Percentiles rank a stretch among this genome's conserved stretches.
Conservation (phyloP, 2,329 filamentous ascomycete species). For the Aureobasidium pullulans region DNA sequence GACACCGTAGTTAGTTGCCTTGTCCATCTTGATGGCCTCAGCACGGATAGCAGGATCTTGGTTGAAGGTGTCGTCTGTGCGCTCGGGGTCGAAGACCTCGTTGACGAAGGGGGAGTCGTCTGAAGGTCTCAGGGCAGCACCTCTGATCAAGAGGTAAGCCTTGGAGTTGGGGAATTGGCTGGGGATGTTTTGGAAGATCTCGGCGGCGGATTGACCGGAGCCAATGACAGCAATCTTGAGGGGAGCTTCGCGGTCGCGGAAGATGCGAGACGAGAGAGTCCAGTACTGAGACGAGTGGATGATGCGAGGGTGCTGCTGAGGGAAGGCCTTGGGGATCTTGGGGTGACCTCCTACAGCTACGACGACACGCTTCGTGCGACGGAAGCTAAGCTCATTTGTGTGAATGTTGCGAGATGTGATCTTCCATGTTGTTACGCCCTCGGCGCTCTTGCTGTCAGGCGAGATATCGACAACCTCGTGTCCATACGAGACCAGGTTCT, state of each 20-base stretch:
- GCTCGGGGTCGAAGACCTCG: conserved; percentile 88
- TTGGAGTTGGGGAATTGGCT: conserved; percentile 72
- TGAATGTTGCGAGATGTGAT: conserved; percentile 58
- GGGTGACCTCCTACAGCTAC: conserved; percentile 62
- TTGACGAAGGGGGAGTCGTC: conserved; percentile 98
- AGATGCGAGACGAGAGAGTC: conserved; percentile 52
- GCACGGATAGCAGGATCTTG: conserved; percentile 57
- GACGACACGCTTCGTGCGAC: conserved; percentile 60
- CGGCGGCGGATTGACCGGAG: conserved; percentile 84
- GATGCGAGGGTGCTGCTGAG: conserved; percentile 61
- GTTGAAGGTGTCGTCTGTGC: conserved; percentile 68
- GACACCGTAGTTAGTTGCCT: conserved; percentile 88
- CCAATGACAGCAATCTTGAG: conserved; percentile 81
- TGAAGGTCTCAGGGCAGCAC: conserved; percentile 76
- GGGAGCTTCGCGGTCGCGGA: conserved; percentile 47
- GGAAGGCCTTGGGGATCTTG: conserved; percentile 63
- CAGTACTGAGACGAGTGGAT: conserved; percentile 87
- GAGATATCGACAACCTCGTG: conserved; percentile 66
- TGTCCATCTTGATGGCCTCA: conserved; percentile 58
- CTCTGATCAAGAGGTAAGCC: conserved; percentile 73
- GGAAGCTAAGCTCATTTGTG: conserved; percentile 47
- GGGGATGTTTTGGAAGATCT: conserved; percentile 89
- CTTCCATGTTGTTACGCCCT: conserved; percentile 56
- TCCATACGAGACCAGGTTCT: conserved; percentile 63
- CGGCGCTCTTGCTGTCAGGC: conserved; percentile 39